A percentile compares a stretch with the other conserved stretches of the same genome.
Conservation (phyloP, 2,329 filamentous ascomycete genomes). For the Dissoconium aciculare region DNA sequence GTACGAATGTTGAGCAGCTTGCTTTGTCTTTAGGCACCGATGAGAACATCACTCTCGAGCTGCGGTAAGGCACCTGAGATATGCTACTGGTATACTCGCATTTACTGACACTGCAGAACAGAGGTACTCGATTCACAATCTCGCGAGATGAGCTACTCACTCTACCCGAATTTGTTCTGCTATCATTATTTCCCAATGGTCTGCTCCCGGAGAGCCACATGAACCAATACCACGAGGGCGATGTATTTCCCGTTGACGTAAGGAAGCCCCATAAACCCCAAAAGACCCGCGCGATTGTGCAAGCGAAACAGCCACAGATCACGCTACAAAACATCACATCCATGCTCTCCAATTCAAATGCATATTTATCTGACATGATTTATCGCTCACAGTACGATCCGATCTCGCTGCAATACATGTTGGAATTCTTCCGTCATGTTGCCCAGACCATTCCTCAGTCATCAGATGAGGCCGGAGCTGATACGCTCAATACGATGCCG, state of each 20-base stretch:
- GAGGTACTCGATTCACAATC: conserved; percentile 83
- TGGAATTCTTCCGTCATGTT: conserved; percentile 93
- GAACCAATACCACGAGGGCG: conserved; percentile 80
- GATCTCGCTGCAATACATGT: conserved; percentile 92
- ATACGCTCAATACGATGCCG: conserved; percentile 48
- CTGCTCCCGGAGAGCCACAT: conserved; percentile 92
- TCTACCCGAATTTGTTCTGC: conserved; percentile 86
- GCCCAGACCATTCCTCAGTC: conserved; percentile 89
- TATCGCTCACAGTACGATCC: conserved; percentile 72
- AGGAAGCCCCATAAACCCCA: conserved; percentile 26
- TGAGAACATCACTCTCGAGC: conserved; percentile 87
- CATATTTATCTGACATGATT: conserved; percentile 42
- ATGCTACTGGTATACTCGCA: conserved; percentile 11
- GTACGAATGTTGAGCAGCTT: not conserved
- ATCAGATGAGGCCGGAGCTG: conserved; percentile 30
- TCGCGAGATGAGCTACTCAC: conserved; percentile 91
- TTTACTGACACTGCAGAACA: conserved; percentile 28
- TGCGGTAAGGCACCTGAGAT: conserved; percentile 48
- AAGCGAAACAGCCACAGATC: conserved; percentile 18
- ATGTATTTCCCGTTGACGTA: conserved; percentile 95
- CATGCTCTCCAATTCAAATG: conserved; percentile 29
- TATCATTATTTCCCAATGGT: conserved; percentile 98
- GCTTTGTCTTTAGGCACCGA: conserved; percentile 42
- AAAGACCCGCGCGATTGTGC: conserved; percentile 17
- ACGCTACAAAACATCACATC: conserved; percentile 26